Evolutionary conservation across 495 filamentous ascomycete genomes (phyloP).

Genomic region (Staphylotrichum tortipilum): DNA sequence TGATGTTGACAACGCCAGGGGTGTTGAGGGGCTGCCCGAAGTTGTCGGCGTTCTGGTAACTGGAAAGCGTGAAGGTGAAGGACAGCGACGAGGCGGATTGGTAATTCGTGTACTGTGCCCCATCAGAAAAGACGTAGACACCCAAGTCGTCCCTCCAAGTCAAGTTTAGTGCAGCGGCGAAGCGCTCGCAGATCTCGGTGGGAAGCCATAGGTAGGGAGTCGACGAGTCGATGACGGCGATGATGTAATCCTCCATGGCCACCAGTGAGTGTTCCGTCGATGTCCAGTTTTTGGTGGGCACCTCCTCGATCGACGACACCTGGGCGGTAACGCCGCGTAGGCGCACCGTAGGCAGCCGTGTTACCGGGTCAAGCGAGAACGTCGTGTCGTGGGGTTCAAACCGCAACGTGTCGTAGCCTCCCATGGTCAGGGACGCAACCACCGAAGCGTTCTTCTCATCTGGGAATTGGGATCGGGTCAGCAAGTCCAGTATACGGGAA

Average conservation of each 20-base stretch:
- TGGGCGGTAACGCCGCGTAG: conserved; percentile 48
- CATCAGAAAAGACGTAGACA: conserved; percentile 33
- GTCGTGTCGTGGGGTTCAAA: conserved; percentile 46
- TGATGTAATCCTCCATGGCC: conserved; percentile 37
- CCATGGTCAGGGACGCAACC: conserved; percentile 52
- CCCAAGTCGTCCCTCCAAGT: conserved; percentile 45
- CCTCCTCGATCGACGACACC: conserved; percentile 30
- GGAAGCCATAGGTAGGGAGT: conserved; percentile 65
- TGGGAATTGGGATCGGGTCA: no score
- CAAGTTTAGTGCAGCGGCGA: conserved; percentile 52
- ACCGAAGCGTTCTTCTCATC: no score
- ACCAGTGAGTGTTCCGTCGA: conserved; percentile 31
- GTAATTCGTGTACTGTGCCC: conserved; percentile 26
- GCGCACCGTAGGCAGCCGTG: conserved; percentile 41
- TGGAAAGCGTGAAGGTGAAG: conserved; percentile 52
- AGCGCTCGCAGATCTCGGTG: conserved; percentile 48
- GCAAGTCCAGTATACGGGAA: no score
- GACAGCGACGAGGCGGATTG: conserved; percentile 37
- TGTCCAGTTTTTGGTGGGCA: conserved; percentile 33
- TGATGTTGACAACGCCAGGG: conserved; percentile 49
- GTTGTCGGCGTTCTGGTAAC: conserved; percentile 37
- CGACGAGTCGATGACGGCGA: conserved; percentile 55
- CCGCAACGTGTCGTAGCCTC: conserved; percentile 55
- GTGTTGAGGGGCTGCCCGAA: conserved; percentile 35
- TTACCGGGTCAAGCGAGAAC: conserved; percentile 43